Base-by-base conservation (phyloP, 148 eudicot species). In the Polygonum aviculare region DNA sequence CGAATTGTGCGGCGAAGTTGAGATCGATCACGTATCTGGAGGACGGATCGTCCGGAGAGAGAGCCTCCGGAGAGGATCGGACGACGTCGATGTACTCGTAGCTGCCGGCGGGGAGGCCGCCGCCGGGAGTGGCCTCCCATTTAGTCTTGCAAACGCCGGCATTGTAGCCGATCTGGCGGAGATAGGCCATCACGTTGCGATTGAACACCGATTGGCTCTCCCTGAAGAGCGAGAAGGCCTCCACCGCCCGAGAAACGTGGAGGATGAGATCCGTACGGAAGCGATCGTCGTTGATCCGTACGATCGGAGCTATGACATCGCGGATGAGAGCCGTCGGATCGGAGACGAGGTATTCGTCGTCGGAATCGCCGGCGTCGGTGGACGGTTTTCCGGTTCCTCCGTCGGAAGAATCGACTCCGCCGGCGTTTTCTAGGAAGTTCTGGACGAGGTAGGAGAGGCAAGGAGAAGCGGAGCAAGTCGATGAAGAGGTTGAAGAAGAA, bases 51-150 rank as follows among this genome's bases (percentile, higher is more conserved):
- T 26, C 2, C 31, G 73, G 35, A 48, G 75, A 48, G 31, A 51
- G 49, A 14, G 59, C 36, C 26, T 48, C 52, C 41, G 75, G 21
- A 38, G 75, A 22, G 21, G 84, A 50, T 12, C 15, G 74, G 35
- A 87, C 40, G 0, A 94, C 93, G 76, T 94, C 98, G 80, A 92
- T 81, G 80, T 86, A 92, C 76, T 92, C 98, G 86, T 94, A 84
- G 74, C 55, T 81, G 1, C 96, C 93, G 52, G 83, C 91, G 12
- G 83, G 73, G 39, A 92, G 80, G 18, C 86, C 86, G 7, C 93
- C 92, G 71, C 83, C 82, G 4, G 80, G 81, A 22, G 84, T 78
- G 1, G 85, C 77, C 47, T 85, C 74, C 96, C 98, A 94, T 26
- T 76, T 88, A 0, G 93, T 86, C 62, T 89, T 94, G 77, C 97